Base-by-base conservation (phyloP, 371 early-diverging fungal species). In the Zopfochytrium polystomum region DNA sequence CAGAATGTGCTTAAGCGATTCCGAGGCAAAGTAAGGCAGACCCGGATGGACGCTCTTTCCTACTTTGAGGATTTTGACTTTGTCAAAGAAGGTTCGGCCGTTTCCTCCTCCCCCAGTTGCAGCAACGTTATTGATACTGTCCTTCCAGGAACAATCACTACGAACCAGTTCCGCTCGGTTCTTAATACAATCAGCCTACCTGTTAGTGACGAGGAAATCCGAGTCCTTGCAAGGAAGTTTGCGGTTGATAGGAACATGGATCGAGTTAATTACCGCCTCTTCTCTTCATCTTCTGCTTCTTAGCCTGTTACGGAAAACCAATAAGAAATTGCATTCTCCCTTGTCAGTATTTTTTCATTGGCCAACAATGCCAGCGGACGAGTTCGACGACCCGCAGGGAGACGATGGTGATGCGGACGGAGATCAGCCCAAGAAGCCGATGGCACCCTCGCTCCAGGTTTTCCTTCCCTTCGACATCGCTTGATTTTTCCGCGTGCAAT, bases 51-150 rank as follows among this genome's bases (percentile, higher is more conserved):
- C 47, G 60, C 68, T 1, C 54, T 74, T 42, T 53, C 62, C 4
- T 71, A 69, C 45, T 54, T 74, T 65, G 78, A 78, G 56, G 78
- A 78, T 48, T 75, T 63, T 52, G 78, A 78, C 46, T 70, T 66
- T 55, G 73, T 73, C n/a, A 64, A 64, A 44, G 78, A 78, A 67
- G 78, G 78, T 77, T 33, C 6, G 48, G 9, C n/a, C n/a, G n/a
- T 55, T 18, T 15, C 32, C 20, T 31, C 13, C 11, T 30, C 26
- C 18, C 4, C 4, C 20, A 23, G 18, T 22, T 7, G 43, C 18
- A 43, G 20, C 25, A 11, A 15, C 13, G 6, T 29, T 27, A 13
- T 5, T 59, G 25, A 0, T 23, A 20, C 18, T 47, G 3, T 50
- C 29, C 15, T 25, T 27, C 4, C 52, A 76, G 77, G 77, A 20